Conservation (phyloP, 1,284 basidiomycete species). For the Leccinum pallidistipes region DNA sequence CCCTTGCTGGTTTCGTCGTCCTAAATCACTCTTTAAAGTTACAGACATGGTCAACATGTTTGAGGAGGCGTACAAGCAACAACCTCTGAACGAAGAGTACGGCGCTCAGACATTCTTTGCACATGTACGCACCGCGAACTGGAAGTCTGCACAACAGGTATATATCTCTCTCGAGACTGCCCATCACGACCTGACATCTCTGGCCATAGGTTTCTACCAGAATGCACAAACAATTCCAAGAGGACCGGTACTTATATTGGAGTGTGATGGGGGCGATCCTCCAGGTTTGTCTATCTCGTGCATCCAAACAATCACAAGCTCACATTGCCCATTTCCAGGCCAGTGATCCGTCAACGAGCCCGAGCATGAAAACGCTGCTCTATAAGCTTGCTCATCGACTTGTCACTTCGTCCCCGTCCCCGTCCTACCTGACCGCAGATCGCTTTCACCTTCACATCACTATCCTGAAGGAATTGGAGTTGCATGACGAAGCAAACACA, state of each 20-base stretch:
- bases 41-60: constrained; percentile 78
- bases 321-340: constrained; percentile 44
- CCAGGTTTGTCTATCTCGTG: constrained; percentile 48
- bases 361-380: constrained; percentile 62
- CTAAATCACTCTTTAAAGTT: constrained; percentile 42
- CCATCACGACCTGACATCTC: constrained; percentile 4
- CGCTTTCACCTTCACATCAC: constrained; percentile 57
- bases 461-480: constrained; percentile 58
- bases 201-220: constrained; percentile 61
- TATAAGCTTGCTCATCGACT: constrained; percentile 73
- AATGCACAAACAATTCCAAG: constrained; percentile 76
- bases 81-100: constrained; percentile 78
- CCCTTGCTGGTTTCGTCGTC: neutral
- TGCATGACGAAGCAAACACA: constrained; percentile 68
- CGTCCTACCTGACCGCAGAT: constrained; percentile 66
- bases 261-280: constrained; percentile 76
- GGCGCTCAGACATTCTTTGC: constrained; percentile 82
- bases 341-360: constrained; percentile 58
- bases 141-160: constrained; percentile 82
- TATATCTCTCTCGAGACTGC: neutral
- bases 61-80: constrained; percentile 75
- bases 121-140: constrained; percentile 71
- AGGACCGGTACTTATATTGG: constrained; percentile 84
- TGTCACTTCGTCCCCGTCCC: constrained; percentile 56
- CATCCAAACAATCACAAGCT: constrained; percentile 12